These are phyloP conservation scores for Phytophthora fragariaefolia DNA, from an alignment of 352 stramenopile species.

Conservation along the genomic window DNA sequence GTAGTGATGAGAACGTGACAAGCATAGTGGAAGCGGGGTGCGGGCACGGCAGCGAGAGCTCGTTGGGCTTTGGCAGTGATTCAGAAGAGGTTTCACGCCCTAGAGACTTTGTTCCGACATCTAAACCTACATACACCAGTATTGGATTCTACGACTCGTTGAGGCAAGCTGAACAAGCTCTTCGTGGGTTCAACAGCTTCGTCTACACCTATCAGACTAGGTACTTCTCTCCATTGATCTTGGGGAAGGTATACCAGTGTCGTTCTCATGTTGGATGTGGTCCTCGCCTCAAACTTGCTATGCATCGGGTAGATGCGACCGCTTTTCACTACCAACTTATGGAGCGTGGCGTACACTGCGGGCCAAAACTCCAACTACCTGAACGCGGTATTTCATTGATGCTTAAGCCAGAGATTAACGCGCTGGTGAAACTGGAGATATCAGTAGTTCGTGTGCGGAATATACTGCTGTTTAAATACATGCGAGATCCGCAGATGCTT, in stretches of 20 bases:
- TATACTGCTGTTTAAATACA: slow-evolving; percentile 1
- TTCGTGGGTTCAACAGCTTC: slow-evolving; percentile 10
- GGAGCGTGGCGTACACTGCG: slow-evolving; percentile 1
- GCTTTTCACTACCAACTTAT: slow-evolving; percentile 9
- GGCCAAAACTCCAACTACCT: neutral
- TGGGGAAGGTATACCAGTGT: slow-evolving; percentile 12
- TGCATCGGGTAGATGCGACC: neutral
- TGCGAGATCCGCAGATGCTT: neutral
- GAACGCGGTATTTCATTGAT: neutral
- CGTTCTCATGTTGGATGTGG: neutral
- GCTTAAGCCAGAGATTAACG: neutral
- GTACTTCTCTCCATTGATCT: slow-evolving; percentile 1
- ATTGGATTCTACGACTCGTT: slow-evolving; percentile 1
- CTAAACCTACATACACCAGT: neutral
- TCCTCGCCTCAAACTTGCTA: slow-evolving; percentile 4
- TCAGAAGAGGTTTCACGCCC: too few relatives aligned
- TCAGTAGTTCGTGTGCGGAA: neutral
- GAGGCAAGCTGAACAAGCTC: neutral
- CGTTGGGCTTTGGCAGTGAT: too few relatives aligned
- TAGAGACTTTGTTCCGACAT: too few relatives aligned
- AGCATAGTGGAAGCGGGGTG: too few relatives aligned
- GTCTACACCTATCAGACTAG: slow-evolving; percentile 11
- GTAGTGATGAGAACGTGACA: too few relatives aligned
- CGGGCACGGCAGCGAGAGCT: too few relatives aligned
- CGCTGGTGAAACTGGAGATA: neutral